Evolutionary conservation across 2,329 filamentous ascomycete genomes (phyloP), one percentile per base, ranked within the genome.

Genomic region (Teratosphaeria zuluensis): DNA sequence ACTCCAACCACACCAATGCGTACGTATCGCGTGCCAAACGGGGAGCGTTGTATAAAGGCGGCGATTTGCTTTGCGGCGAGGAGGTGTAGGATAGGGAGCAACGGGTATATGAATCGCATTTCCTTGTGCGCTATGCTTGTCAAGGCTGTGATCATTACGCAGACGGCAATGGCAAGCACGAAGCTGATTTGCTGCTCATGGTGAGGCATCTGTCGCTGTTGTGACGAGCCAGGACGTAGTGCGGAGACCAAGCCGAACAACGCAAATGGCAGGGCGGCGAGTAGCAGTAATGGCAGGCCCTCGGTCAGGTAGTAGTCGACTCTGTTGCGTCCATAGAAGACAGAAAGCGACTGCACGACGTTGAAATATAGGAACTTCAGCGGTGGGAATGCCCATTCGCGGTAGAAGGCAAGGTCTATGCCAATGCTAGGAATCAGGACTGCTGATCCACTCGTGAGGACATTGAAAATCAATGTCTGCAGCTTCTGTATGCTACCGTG

Each of bases 281-380:
- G 96, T 33, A 94, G 85, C 4, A 96, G 82, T 0, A 97, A 81
- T 1, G 94, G 92, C 30, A 96, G 80, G 4, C 91, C 94, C 74
- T 99, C 92, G 0, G 89, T 87, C 32, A 95, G 75, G 72, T 96
- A 99, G 76, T 97, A 99, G 73, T 96, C 91, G 81, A 87, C 87
- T 62, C 90, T 85, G 74, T 95, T 97, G 54, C 79, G 83, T 24
- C 94, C 94, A 71, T 99, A 99, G 74, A 97, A 97, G 54, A 92
- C 84, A 30, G 94, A 90, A 5, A 99, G 80, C 7, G 88, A 89
- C 72, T 95, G 88, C 21, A 86, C 84, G 58, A 99, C 80, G 75
- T 99, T 99, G 79, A 96, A 92, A 70, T 92, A 84, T 59, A 97
- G 80, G 76, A 91, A 97, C 58, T 87, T 86, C 62, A 92, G 82